These are phyloP conservation scores for Setaria viridis DNA, from an alignment of 202 grass and related monocot genomes.

Conservation along the genomic window DNA sequence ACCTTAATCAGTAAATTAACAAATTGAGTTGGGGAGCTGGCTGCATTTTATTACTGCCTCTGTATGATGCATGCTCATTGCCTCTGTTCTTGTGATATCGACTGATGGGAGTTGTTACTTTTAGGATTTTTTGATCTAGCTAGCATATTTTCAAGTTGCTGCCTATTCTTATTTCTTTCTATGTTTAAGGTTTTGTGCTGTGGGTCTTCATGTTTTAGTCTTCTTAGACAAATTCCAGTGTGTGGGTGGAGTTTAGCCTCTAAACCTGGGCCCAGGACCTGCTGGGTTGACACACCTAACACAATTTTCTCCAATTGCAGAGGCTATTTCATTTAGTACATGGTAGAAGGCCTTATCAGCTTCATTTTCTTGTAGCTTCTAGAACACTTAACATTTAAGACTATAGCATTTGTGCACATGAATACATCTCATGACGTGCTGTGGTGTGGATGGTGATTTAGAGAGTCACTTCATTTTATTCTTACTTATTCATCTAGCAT, in stretches of 20 bases:
- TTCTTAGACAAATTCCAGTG: not conserved
- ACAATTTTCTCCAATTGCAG: not conserved
- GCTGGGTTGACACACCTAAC: not conserved
- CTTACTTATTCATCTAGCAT: not conserved
- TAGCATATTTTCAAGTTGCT: not conserved
- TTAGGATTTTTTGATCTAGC: not conserved
- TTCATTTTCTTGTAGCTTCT: conserved; percentile 11
- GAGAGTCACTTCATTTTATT: not conserved
- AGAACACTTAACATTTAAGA: not conserved
- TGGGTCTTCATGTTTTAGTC: not conserved
- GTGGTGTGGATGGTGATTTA: not conserved
- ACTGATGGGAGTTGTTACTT: not conserved
- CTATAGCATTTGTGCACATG: not conserved
- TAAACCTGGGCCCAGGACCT: not conserved
- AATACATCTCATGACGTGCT: not conserved
- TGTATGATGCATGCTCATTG: not conserved
- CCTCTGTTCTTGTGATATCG: not conserved
- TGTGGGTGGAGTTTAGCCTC: not conserved
- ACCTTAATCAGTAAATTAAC: not conserved
- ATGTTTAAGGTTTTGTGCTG: not conserved
- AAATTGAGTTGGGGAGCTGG: not conserved
- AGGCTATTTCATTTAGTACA: not conserved
- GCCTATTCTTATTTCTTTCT: not conserved
- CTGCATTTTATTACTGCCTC: not conserved
- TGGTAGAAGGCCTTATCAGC: not conserved